phyloP scores from a whole-genome alignment of 257 asterid genomes.

The Ajuga chamaepitys region DNA sequence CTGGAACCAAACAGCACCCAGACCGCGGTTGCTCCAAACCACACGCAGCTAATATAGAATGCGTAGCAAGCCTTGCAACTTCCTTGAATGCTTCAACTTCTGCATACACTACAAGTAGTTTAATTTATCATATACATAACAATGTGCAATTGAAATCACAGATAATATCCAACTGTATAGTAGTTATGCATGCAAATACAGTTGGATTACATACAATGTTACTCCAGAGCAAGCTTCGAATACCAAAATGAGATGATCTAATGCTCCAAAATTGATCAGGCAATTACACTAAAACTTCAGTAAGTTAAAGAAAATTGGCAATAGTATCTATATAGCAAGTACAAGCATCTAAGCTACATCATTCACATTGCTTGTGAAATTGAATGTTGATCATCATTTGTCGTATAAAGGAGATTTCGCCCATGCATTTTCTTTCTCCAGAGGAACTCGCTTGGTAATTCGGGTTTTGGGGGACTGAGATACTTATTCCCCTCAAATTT shows the following conservation, averaged over 20 bases:
- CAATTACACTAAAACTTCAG: not conserved
- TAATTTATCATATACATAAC: no score
- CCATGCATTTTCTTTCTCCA: no score
- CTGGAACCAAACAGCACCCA: slow-evolving; percentile 26
- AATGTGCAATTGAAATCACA: not conserved
- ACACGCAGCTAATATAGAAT: slow-evolving; percentile 58
- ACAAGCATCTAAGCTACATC: no score
- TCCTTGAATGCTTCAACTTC: slow-evolving; percentile 47
- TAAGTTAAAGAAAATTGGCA: not conserved
- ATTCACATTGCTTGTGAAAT: no score
- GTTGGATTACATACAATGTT: not conserved
- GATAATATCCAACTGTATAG: not conserved
- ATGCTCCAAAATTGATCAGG: not conserved
- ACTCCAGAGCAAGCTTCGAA: not conserved
- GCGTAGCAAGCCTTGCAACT: slow-evolving; percentile 67
- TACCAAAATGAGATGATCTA: not conserved
- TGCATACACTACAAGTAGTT: slow-evolving; percentile 16
- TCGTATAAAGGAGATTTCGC: no score
- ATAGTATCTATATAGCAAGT: no score
- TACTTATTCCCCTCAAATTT: no score
- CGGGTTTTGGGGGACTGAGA: no score
- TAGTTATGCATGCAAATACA: not conserved
- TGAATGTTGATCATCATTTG: no score
- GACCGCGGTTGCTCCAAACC: slow-evolving; percentile 47
- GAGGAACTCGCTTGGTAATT: no score